Percentiles rank a stretch among this genome's conserved stretches.
These are phyloP conservation scores for Penicillium concentricum DNA, from an alignment of 2,329 filamentous ascomycete species.

Conservation along the genomic window DNA sequence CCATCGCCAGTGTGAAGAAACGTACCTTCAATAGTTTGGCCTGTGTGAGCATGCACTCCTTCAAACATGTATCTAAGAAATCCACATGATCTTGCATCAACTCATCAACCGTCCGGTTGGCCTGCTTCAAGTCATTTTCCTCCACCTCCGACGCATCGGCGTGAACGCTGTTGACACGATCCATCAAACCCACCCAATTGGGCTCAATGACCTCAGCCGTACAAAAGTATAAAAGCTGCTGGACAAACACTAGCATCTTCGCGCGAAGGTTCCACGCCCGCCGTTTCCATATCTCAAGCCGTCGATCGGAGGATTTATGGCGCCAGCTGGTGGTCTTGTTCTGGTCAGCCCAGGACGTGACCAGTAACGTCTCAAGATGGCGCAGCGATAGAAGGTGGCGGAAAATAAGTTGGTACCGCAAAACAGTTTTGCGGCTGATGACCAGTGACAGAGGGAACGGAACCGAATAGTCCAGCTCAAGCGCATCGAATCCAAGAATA, in stretches of 20 bases:
- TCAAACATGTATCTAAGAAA: conserved; percentile 94
- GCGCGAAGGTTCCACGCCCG: conserved; percentile 87
- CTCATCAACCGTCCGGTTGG: conserved; percentile 86
- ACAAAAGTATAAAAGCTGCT: conserved; percentile 95
- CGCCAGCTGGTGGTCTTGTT: conserved; percentile 79
- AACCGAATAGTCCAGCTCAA: conserved; percentile 91
- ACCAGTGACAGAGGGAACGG: conserved; percentile 95
- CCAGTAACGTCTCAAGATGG: conserved; percentile 83
- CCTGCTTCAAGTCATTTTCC: conserved; percentile 45
- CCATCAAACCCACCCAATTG: conserved; percentile 94
- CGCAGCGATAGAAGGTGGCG: conserved; percentile 87
- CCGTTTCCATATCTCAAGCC: conserved; percentile 88
- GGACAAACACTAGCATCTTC: conserved; percentile 94
- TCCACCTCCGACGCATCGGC: conserved; percentile 40
- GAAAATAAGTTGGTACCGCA: conserved; percentile 93
- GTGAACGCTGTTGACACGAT: conserved; percentile 65
- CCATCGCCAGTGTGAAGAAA: conserved; percentile 4
- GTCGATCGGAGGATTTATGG: conserved; percentile 69
- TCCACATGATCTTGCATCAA: conserved; percentile 99
- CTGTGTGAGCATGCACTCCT: conserved; percentile 98
- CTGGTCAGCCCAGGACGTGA: conserved; percentile 86
- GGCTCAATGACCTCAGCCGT: conserved; percentile 96
- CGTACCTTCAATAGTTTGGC: conserved; percentile 85
- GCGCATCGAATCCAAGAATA: conserved; percentile 83
- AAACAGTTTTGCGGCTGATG: conserved; percentile 93